Evolutionary conservation across 441 rosid genomes (phyloP).

Genomic region (Sinapis alba): DNA sequence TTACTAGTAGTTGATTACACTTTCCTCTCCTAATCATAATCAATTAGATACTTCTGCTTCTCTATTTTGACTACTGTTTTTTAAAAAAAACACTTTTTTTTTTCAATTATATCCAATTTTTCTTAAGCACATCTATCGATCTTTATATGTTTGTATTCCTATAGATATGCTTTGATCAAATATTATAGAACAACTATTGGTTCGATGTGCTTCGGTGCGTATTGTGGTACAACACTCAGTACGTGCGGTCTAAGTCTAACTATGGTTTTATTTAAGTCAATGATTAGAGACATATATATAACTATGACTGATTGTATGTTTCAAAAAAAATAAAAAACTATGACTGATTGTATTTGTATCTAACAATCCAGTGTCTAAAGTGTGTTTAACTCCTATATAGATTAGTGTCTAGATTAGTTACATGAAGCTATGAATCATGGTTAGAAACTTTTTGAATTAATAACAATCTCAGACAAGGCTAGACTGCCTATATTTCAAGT

Average conservation of each 20-base stretch:
- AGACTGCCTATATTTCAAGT: conserved; percentile 16
- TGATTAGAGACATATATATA: neutral
- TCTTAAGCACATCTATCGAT: neutral
- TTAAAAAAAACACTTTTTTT: no score
- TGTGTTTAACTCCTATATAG: neutral
- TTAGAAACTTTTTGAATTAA: conserved; percentile 1
- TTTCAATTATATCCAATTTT: neutral
- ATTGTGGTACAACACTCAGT: conserved; percentile 3
- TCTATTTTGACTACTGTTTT: neutral
- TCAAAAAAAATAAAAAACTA: no score
- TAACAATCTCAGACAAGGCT: conserved; percentile 2
- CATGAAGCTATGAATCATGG: neutral
- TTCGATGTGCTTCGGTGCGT: neutral
- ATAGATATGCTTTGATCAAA: neutral
- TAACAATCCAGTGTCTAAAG: neutral
- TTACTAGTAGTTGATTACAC: neutral
- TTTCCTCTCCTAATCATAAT: neutral
- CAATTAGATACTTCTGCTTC: neutral
- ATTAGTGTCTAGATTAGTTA: neutral
- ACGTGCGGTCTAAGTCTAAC: conserved; percentile 12
- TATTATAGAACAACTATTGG: neutral
- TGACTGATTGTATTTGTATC: neutral
- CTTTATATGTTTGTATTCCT: neutral
- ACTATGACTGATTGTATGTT: no score
- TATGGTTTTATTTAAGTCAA: neutral